Conservation (phyloP, 352 stramenopile genomes). For the Aphanomyces euteiches region DNA sequence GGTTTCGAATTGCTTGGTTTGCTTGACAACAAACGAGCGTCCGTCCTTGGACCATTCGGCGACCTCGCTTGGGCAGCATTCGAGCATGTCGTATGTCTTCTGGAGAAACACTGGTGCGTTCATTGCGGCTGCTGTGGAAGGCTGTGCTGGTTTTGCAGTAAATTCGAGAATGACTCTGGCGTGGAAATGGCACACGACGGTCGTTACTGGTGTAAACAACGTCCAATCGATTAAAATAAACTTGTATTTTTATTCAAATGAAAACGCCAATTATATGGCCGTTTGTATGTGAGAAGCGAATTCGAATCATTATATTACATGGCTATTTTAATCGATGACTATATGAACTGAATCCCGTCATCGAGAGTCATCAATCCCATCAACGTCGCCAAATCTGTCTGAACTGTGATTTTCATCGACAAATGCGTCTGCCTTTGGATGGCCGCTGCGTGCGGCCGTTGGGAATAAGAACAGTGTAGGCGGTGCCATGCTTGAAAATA, state of each 20-base stretch:
- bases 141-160: not conserved
- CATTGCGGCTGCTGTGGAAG: conserved; percentile 6
- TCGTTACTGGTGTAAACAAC: not conserved
- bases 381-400: too few relatives aligned
- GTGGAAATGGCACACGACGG: not conserved
- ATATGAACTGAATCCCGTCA: not conserved
- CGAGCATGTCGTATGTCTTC: conserved; percentile 93
- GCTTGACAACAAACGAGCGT: conserved; percentile 88
- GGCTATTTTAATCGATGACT: not conserved
- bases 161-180: conserved; percentile 13
- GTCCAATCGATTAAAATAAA: not conserved
- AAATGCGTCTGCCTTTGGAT: too few relatives aligned
- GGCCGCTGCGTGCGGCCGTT: too few relatives aligned
- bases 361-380: not conserved
- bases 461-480: too few relatives aligned
- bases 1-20: conserved; percentile 87
- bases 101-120: conserved; percentile 83
- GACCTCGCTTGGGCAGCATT: conserved; percentile 68
- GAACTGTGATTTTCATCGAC: too few relatives aligned
- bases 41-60: conserved; percentile 78
- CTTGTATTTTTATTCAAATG: not conserved
- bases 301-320: not conserved
- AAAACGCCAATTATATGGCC: not conserved
- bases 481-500: too few relatives aligned
- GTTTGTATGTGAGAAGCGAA: not conserved